Conservation (phyloP, 169 alveolate species). For the Eimeria falciformis region DNA sequence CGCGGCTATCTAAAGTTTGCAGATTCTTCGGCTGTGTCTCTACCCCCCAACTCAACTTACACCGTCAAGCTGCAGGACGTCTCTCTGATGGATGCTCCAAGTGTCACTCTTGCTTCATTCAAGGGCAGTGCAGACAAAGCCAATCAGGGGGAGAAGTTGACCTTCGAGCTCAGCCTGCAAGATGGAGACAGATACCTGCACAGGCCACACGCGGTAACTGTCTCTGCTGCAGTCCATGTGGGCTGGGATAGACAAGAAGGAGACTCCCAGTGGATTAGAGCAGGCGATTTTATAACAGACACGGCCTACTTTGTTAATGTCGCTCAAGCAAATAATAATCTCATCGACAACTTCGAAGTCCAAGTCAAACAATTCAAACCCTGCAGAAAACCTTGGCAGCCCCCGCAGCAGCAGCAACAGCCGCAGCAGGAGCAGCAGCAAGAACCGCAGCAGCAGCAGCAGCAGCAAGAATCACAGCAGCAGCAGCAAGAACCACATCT, state of each 20-base stretch:
- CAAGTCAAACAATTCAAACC: background rate
- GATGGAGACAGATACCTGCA: background rate
- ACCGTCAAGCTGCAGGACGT: background rate
- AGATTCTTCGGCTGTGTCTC: background rate
- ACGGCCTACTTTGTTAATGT: background rate
- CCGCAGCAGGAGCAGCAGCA: slow-evolving; percentile 3
- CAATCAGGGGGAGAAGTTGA: background rate
- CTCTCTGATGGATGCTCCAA: slow-evolving; percentile 1
- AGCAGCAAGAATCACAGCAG: no score
- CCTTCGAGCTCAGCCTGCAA: background rate
- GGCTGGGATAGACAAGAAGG: slow-evolving; percentile 18
- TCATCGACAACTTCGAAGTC: background rate
- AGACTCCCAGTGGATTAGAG: background rate
- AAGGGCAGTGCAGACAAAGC: background rate
- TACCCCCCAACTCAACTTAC: background rate
- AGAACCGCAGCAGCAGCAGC: slow-evolving; percentile 43
- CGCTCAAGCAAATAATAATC: background rate
- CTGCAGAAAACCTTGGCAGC: background rate
- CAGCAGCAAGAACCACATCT: no score
- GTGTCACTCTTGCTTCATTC: background rate
- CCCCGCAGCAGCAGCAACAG: background rate
- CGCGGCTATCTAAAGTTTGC: background rate
- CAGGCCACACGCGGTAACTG: background rate
- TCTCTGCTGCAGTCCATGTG: background rate
- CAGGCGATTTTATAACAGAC: background rate